phyloP scores from a whole-genome alignment of 169 alveolate genomes.

The Plasmodium cynomolgi region DNA sequence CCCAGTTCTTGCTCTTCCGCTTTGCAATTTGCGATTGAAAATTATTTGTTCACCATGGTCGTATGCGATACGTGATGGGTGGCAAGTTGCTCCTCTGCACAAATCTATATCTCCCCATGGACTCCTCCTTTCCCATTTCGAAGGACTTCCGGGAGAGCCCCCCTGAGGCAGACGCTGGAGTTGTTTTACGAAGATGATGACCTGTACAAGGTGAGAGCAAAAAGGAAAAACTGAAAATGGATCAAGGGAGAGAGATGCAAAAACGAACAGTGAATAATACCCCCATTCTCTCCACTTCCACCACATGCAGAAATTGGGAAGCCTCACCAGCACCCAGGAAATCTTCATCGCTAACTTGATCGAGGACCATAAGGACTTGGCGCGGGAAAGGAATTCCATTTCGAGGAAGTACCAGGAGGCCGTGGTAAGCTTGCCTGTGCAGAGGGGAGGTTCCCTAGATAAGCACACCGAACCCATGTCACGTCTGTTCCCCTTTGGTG shows the following conservation, averaged over 20 bases:
- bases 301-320: constrained; percentile 50
- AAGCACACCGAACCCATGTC: not conserved
- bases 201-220: constrained; percentile 4
- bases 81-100: not conserved
- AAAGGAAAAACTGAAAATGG: not conserved
- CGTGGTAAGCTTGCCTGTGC: constrained; percentile 5
- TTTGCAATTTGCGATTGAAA: not conserved
- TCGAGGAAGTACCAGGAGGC: constrained; percentile 67
- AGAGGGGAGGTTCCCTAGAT: not conserved
- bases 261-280: not conserved
- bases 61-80: not conserved
- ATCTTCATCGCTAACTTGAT: constrained; percentile 17
- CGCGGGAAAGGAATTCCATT: constrained; percentile 13
- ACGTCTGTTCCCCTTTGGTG: not conserved
- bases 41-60: not conserved
- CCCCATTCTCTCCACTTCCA: not conserved
- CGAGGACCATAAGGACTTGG: constrained; percentile 42
- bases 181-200: constrained; percentile 34
- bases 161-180: constrained; percentile 50
- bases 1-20: not conserved
- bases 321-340: constrained; percentile 30
- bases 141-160: constrained; percentile 46
- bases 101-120: not conserved
- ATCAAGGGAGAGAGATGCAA: not conserved
- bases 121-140: constrained; percentile 5